These are phyloP conservation scores for Lichtheimia ornata DNA, from an alignment of 371 early-diverging fungal species.

Conservation along the genomic window DNA sequence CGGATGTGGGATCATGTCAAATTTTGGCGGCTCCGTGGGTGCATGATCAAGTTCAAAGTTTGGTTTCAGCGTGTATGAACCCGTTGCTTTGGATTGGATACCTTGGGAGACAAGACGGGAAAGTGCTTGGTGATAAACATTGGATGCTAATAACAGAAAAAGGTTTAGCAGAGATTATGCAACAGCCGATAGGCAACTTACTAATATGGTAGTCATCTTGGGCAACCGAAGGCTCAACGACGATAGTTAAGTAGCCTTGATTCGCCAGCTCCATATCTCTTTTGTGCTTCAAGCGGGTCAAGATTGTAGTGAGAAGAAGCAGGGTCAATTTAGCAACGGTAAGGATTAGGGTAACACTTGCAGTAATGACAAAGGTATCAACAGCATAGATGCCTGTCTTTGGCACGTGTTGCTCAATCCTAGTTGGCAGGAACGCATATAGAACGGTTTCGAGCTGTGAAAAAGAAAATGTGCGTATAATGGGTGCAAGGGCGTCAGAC, in stretches of 20 bases:
- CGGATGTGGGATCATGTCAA: conserved; percentile 32
- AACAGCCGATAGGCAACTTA: not conserved
- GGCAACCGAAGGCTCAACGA: conserved; percentile 19
- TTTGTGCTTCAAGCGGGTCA: not conserved
- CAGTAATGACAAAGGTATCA: conserved; percentile 34
- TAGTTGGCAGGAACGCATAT: conserved; percentile 30
- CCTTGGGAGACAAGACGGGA: conserved; percentile 25
- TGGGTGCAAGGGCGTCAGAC: conserved; percentile 18
- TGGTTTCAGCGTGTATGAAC: conserved; percentile 26
- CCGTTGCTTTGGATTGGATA: conserved; percentile 18
- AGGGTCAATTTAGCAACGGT: conserved; percentile 21
- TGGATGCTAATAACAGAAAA: conserved; percentile 15
- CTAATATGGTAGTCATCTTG: conserved; percentile 26
- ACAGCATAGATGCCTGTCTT: conserved; percentile 36
- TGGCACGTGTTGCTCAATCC: conserved; percentile 22
- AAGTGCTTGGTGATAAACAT: conserved; percentile 34
- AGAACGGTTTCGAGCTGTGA: conserved; percentile 31
- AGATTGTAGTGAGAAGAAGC: not conserved
- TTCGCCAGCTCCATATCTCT: not conserved
- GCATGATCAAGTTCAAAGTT: conserved; percentile 22
- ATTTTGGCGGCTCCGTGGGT: conserved; percentile 30
- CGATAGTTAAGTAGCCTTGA: conserved; percentile 15
- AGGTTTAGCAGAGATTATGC: too few species aligned
- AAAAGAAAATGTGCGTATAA: conserved; percentile 25
- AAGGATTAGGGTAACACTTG: conserved; percentile 27